Base-by-base conservation (phyloP, 2,329 filamentous ascomycete species). In the Amphichorda felina region DNA sequence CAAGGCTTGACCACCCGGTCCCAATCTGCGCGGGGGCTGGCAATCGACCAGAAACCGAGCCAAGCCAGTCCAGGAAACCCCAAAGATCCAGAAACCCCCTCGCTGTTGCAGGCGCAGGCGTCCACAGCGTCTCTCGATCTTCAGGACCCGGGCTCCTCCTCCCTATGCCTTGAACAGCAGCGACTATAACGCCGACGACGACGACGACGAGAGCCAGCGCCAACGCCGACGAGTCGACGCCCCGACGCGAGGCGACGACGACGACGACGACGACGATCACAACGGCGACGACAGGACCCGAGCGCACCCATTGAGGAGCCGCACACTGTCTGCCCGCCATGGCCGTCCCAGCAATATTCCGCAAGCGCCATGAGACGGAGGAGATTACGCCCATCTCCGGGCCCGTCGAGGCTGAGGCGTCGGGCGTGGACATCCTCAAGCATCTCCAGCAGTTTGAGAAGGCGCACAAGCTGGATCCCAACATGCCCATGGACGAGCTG, bases 391-490 rank as follows among this genome's bases (percentile, higher is more conserved):
- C 62, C 40, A 51, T 61, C 33, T 50, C 59, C 21, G 59, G 57
- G 15, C 54, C 57, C 25, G 41, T 54, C 34, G 58, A 61, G 39
- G 58, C 56, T 33, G 58, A 60, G 37, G 50, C 56, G 28, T 58
- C 58, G 15, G 57, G 60, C 35, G 46, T 63, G 41, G 57, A 66
- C 36, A 57, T 57, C 18, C 24, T 39, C 18, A 28, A 39, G 41
- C 57, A 64, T 40, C 61, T 79, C 37, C 66, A 65, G 47, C 61
- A 70, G 37, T 70, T 79, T 48, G 70, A 75, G 47, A 66, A 68
- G 46, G 64, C 70, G 40, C 75, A 80, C 53, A 67, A 70, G 43
- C 69, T 75, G 54, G 76, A 81, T 42, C 74, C 75, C 27, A 79
- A 81, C 47, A 52, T 81, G 43, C 72, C 74, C n/a, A 60, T 77